These are phyloP conservation scores for Parmelia sp. DNA, from an alignment of 495 filamentous ascomycete species.

Conservation along the genomic window DNA sequence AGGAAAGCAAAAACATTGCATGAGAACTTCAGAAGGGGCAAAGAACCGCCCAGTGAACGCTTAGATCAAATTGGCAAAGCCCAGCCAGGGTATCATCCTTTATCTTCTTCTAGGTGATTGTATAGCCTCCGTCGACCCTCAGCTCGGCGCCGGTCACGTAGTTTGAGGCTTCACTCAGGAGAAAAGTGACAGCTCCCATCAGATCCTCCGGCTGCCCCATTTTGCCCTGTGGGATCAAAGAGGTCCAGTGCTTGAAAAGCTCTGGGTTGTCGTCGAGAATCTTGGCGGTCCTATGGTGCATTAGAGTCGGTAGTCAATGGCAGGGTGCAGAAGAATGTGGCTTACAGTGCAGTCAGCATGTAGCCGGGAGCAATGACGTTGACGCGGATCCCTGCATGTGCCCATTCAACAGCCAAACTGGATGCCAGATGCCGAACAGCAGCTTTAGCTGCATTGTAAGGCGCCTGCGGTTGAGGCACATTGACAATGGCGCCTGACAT, in stretches of 20 bases:
- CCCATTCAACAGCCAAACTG: conserved; percentile 86
- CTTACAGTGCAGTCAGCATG: conserved; percentile 87
- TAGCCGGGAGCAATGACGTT: conserved; percentile 91
- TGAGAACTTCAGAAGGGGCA: too few species aligned
- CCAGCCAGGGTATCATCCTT: background rate
- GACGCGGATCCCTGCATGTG: conserved; percentile 72
- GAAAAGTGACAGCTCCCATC: conserved; percentile 87
- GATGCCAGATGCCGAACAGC: conserved; percentile 77
- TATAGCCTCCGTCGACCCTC: conserved; percentile 88
- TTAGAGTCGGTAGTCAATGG: conserved; percentile 14
- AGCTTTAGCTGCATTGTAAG: conserved; percentile 86
- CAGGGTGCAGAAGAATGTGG: conserved; percentile 17
- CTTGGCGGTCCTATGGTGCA: conserved; percentile 66
- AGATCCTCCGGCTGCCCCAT: conserved; percentile 91
- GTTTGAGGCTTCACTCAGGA: conserved; percentile 74
- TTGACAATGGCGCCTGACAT: conserved; percentile 94
- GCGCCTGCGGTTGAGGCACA: conserved; percentile 87
- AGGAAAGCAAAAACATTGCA: too few species aligned
- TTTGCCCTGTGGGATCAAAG: conserved; percentile 80
- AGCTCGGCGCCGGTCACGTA: conserved; percentile 91
- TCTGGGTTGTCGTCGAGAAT: conserved; percentile 91
- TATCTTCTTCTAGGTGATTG: conserved; percentile 58
- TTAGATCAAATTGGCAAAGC: background rate
- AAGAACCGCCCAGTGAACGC: too few species aligned
- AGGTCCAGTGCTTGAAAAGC: conserved; percentile 79